Evolutionary conservation across 371 early-diverging fungal genomes (phyloP).

Genomic region (Mortierella sp.): DNA sequence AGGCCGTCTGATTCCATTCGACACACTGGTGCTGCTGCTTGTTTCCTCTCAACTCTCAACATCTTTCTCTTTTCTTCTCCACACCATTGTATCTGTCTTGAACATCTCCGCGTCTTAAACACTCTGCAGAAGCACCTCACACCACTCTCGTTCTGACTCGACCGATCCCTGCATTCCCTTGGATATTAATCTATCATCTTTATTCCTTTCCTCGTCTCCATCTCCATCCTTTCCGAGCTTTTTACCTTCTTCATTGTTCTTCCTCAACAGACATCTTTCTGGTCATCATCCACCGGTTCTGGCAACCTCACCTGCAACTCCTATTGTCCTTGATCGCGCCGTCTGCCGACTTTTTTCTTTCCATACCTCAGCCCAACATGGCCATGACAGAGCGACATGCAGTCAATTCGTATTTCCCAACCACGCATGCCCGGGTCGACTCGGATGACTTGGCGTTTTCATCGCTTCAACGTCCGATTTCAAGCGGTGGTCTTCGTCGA

Average conservation of each 20-base stretch:
- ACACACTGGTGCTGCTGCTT: too few species aligned
- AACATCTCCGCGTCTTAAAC: too few species aligned
- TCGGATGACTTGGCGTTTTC: slow-evolving; percentile 23
- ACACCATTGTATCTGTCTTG: too few species aligned
- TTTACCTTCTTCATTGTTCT: not conserved
- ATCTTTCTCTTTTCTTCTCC: too few species aligned
- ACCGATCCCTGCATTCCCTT: not conserved
- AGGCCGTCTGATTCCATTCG: too few species aligned
- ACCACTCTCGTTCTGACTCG: too few species aligned
- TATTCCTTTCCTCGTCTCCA: not conserved
- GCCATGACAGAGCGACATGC: slow-evolving; percentile 38
- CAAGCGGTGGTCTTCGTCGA: slow-evolving; percentile 40
- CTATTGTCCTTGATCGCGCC: too few species aligned
- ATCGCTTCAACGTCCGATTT: slow-evolving; percentile 13
- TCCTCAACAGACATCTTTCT: slow-evolving; percentile 15
- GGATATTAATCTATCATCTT: not conserved
- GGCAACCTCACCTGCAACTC: too few species aligned
- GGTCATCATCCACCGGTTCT: too few species aligned
- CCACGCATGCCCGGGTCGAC: slow-evolving; percentile 49
- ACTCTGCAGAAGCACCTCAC: too few species aligned
- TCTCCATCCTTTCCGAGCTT: not conserved
- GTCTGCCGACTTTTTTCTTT: not conserved
- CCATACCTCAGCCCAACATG: slow-evolving; percentile 10
- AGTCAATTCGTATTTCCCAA: slow-evolving; percentile 31
- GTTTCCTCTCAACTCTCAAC: too few species aligned